Evolutionary conservation across 495 filamentous ascomycete species (phyloP).

Genomic region (Trichoderma gamsii): DNA sequence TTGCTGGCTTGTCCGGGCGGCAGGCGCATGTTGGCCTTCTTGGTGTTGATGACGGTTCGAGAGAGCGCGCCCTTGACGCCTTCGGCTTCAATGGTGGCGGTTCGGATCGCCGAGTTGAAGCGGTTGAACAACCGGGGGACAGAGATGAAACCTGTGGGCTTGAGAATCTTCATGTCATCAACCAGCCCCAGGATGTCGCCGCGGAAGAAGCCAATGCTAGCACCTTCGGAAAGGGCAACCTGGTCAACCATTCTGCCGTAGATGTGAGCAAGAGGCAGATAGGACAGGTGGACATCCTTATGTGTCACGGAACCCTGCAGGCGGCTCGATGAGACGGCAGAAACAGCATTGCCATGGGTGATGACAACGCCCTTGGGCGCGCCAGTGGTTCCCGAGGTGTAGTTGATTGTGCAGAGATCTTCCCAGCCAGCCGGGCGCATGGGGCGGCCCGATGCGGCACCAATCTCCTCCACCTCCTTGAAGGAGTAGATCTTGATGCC

Average conservation of each 20-base stretch:
- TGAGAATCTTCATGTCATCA: conserved; percentile 84
- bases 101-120: conserved; percentile 76
- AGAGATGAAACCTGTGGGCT: conserved; percentile 76
- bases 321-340: conserved; percentile 57
- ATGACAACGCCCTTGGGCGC: conserved; percentile 89
- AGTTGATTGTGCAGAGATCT: conserved; percentile 91
- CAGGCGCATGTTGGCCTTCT: conserved; percentile 70
- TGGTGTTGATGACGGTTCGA: conserved; percentile 68
- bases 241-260: conserved; percentile 83
- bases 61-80: conserved; percentile 81
- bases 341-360: conserved; percentile 74
- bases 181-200: conserved; percentile 82
- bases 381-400: conserved; percentile 94
- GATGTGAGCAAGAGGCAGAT: conserved; percentile 92
- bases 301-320: conserved; percentile 41
- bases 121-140: conserved; percentile 90
- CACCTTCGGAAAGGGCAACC: conserved; percentile 62
- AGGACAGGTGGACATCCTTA: conserved; percentile 67
- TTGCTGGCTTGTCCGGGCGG: conserved; percentile 65
- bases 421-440: conserved; percentile 63
- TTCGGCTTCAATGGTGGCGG: conserved; percentile 66
- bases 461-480: conserved; percentile 67
- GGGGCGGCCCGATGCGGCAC: conserved; percentile 58
- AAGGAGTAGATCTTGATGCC: conserved; percentile 76
- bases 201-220: conserved; percentile 87